Evolutionary conservation across 176 grass and related monocot species (phyloP).

Genomic region (Puya raimondii): DNA sequence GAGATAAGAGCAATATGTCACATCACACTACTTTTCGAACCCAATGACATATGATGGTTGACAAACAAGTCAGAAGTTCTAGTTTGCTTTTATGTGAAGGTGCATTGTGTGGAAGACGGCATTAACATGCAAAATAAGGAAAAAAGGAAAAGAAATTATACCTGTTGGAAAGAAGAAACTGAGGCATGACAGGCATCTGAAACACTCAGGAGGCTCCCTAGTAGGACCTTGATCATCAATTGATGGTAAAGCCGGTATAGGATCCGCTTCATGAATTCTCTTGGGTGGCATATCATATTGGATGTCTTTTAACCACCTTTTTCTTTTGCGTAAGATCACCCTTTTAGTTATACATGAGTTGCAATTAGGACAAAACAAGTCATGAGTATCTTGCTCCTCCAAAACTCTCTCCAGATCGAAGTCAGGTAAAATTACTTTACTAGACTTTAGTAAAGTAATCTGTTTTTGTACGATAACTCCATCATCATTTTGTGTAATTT

Average conservation of each 20-base stretch:
- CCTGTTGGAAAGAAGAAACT: slow-evolving; percentile 84
- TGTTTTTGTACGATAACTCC: slow-evolving; percentile 17
- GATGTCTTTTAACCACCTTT: slow-evolving; percentile 36
- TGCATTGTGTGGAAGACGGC: background rate
- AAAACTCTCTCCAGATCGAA: slow-evolving; percentile 65
- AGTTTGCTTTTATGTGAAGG: background rate
- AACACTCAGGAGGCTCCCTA: slow-evolving; percentile 31
- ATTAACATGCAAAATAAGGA: background rate
- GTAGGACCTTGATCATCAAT: slow-evolving; percentile 11
- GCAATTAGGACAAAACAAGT: slow-evolving; percentile 79
- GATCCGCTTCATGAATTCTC: slow-evolving; percentile 26
- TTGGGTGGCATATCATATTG: slow-evolving; percentile 23
- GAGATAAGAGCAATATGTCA: background rate
- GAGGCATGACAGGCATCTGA: slow-evolving; percentile 94
- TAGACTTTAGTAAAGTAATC: slow-evolving; percentile 4
- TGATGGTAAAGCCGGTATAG: background rate
- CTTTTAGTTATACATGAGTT: slow-evolving; percentile 74
- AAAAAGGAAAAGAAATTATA: slow-evolving; percentile 21
- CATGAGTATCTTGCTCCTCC: slow-evolving; percentile 75
- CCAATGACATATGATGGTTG: background rate
- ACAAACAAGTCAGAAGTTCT: background rate
- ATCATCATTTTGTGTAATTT: slow-evolving; percentile 7
- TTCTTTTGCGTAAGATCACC: slow-evolving; percentile 85
- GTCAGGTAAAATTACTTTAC: slow-evolving; percentile 26
- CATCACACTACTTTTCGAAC: background rate